Base-by-base conservation (phyloP, 352 stramenopile genomes). In the Phytophthora tentaculata region DNA sequence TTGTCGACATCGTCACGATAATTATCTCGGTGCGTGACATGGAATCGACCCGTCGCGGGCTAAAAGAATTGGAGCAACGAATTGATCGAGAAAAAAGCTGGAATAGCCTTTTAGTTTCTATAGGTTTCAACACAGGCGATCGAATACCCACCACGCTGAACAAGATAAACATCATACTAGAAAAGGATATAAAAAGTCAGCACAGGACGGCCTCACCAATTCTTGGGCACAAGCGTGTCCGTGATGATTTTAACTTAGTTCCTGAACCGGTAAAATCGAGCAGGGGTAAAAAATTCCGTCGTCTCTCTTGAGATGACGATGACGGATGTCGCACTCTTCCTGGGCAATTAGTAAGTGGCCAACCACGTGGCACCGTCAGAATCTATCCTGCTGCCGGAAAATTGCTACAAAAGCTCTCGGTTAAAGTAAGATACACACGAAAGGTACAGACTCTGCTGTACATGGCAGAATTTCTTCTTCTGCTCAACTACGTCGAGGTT, bases 401-500 rank as follows among this genome's bases (percentile, higher is more conserved):
- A 39, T 39, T 9, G 32, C 32, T 39, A 39, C 32, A 39, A 39
- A 39, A 39, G 32, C 9, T 14, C 9, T 39, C 17, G 29, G 28
- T 45, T 10, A 44, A 28, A 5, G 5, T 58, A 22, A 29, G 23
- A 22, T 58, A 49, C 22, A 60, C 53, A 5, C 37, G 7, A 2
- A 50, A 24, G 10, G 53, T 51, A 8, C 37, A 7, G 12, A 39
- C 56, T 5, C 26, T 78, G 12, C 20, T 75, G 22, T 78, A 78
- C 41, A 61, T 61, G 28, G 49, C 71, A 17, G 71, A 75, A 53
- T 78, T 78, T 44, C 49, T 75, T 0, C 41, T 72, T 2, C 58
- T 80, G 12, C 56, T 74, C 26, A 76, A 78, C 28, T 80, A 72
- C 16, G 71, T 80, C 12, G 71, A 78, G 17, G 66, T 77, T 13